Conservation (phyloP, 108 stramenopile genomes). For the Conticribra weissflogii region DNA sequence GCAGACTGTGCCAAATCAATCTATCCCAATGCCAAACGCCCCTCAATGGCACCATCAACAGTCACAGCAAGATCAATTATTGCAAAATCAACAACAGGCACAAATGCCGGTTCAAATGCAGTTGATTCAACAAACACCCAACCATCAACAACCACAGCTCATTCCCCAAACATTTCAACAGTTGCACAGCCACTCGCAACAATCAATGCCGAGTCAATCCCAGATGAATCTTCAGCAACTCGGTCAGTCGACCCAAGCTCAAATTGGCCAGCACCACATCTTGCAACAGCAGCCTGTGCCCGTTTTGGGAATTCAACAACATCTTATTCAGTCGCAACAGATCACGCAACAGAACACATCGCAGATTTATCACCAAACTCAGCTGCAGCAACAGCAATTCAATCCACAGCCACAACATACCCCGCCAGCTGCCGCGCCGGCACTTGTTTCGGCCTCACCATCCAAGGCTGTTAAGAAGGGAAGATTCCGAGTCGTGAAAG, state of each 20-base stretch:
- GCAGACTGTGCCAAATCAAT: background rate
- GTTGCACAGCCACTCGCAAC: no score
- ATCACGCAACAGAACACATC: background rate
- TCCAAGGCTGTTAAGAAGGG: constrained; percentile 30
- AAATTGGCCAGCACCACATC: constrained; percentile 1
- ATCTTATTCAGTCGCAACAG: background rate
- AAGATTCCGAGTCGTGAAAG: constrained; percentile 43
- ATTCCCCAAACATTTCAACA: no score
- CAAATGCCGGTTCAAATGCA: background rate
- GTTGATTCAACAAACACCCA: background rate
- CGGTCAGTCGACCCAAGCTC: background rate
- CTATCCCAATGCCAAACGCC: background rate
- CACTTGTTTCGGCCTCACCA: background rate
- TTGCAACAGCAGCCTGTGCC: background rate
- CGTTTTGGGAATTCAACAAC: background rate
- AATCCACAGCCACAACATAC: constrained; percentile 4
- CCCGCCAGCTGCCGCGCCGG: background rate
- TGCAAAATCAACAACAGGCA: background rate
- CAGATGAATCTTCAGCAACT: constrained; percentile 18
- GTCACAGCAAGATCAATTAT: background rate
- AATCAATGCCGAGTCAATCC: constrained; percentile 4
- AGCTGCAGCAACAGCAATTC: constrained; percentile 10
- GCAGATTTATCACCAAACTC: background rate
- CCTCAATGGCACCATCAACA: constrained; percentile 3
- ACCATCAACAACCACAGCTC: background rate